Base-by-base conservation (phyloP, 1,139 yeast species). In the Candida sp. region DNA sequence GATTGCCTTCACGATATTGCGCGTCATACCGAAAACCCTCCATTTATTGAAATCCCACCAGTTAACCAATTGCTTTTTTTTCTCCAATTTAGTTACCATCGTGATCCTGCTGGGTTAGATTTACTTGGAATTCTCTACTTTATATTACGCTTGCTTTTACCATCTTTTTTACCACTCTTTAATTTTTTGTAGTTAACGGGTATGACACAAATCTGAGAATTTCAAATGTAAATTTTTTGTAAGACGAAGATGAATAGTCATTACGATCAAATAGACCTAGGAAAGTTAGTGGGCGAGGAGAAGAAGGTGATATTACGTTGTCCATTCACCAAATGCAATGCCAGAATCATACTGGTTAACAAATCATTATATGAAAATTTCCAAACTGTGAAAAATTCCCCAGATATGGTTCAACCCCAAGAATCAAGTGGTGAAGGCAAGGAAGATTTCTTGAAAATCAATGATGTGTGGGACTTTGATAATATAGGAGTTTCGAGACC, bases 401-500 rank as follows among this genome's bases (percentile, higher is more conserved):
- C 77, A 0, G 43, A 49, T 33, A 70, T 70, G 71, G 55, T 66
- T 23, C 54, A 51, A 22, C 45, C 57, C 4, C 45, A 57, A 6
- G 34, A 32, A 12, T 6, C 34, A n/a, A 12, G 3, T 5, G 11
- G 6, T n/a, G 23, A n/a, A 7, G 34, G 42, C 9, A 21, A 46
- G 12, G 39, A 42, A 2, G 38, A 51, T n/a, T 81, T 76, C 51
- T 65, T 68, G 43, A 55, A 62, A 27, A 59, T 83, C 2, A 55
- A 64, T 4, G 87, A 84, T 52, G 81, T 82, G 46, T 85, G 91
- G 91, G 85, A 80, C 50, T 85, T 85, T 53, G 91, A 84, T 51
- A 85, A 85, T 54, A 77, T 85, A 38, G 91, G 89, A 1, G 93
- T 85, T 2, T 82, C 90, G 1, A 68, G 73, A 56, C 73, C 81